These are phyloP conservation scores for Laguncularia racemosa DNA, from an alignment of 345 rosid genomes.

Conservation along the genomic window DNA sequence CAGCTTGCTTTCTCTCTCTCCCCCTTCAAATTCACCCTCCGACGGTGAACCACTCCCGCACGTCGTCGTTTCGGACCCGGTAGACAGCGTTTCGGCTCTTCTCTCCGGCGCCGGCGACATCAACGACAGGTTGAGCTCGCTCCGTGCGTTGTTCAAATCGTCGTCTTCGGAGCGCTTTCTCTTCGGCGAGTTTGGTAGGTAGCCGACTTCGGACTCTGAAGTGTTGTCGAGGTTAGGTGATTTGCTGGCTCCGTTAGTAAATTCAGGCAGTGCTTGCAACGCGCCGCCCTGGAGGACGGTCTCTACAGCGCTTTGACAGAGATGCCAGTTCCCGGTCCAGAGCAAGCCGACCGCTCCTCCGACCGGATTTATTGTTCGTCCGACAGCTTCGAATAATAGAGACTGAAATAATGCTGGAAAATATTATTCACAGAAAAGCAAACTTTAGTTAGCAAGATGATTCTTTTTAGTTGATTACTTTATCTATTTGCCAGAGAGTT, in stretches of 20 bases:
- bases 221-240: slow-evolving; percentile 5
- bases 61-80: neutral
- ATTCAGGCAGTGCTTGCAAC: slow-evolving; percentile 8
- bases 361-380: slow-evolving; percentile 27
- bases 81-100: neutral
- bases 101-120: neutral
- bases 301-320: slow-evolving; percentile 25
- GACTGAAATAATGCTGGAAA: slow-evolving; percentile 23
- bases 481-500: too few relatives aligned
- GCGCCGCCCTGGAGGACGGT: slow-evolving; percentile 21
- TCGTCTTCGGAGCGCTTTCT: too few relatives aligned
- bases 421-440: neutral
- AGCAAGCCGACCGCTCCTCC: slow-evolving; percentile 30
- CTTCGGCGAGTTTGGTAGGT: too few relatives aligned
- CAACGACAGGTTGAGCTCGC: neutral
- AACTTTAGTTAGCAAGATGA: neutral
- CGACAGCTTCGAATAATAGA: slow-evolving; percentile 27
- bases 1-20: slow-evolving; percentile 1
- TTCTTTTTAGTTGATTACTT: too few relatives aligned
- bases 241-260: neutral
- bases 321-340: slow-evolving; percentile 25
- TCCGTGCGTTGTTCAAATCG: too few relatives aligned
- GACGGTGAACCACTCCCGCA: neutral
- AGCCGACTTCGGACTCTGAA: neutral
- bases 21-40: too few relatives aligned